Base-by-base conservation (phyloP, 2,329 filamentous ascomycete species). In the Clarireedia monteithiana region DNA sequence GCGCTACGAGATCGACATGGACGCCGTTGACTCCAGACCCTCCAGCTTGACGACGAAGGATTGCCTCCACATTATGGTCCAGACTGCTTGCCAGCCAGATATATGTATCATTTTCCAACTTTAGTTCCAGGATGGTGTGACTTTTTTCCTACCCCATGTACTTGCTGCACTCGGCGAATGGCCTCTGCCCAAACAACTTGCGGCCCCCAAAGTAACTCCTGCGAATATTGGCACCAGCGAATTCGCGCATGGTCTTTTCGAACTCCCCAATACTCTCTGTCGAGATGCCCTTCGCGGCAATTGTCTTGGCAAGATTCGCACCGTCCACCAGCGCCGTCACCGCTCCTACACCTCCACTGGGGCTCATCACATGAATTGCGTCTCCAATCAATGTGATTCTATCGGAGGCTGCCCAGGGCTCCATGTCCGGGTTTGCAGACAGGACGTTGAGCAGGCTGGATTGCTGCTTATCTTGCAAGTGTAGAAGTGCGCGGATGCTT, bases 321-420 rank as follows among this genome's bases (percentile, higher is more conserved):
- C 55, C 63, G 42, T 62, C 60, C 12, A 50, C 46, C 5, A 65
- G 39, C 2, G 64, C 61, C 4, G 62, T 60, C 12, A 56, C 59
- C 12, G 63, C 62, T 4, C 63, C 64, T 4, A 60, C 55, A 3
- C 59, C 64, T 2, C 53, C 63, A n/a, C 53, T 39, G 1, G 63
- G 64, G 12, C 63, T 65, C 69, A 70, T 69, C 7, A 65, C 64
- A 49, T 70, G 69, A 24, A 67, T 66, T 24, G 68, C 67, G 56
- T 70, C 68, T 1, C 69, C 69, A 6, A 63, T 57, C 6, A 70
- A 50, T 36, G 67, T 70, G 5, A 70, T 63, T 9, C 57, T 53
- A 12, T 64, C 64, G 5, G 39, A 36, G 5, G 56, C 26, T 5
- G 39, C 34, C 58, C 60, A 62, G 6, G 53, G 6, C 15, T 48